Percentiles rank a stretch among this genome's conserved stretches.
Conservation (phyloP, 2,329 filamentous ascomycete genomes). For the Biscogniauxia sp. region DNA sequence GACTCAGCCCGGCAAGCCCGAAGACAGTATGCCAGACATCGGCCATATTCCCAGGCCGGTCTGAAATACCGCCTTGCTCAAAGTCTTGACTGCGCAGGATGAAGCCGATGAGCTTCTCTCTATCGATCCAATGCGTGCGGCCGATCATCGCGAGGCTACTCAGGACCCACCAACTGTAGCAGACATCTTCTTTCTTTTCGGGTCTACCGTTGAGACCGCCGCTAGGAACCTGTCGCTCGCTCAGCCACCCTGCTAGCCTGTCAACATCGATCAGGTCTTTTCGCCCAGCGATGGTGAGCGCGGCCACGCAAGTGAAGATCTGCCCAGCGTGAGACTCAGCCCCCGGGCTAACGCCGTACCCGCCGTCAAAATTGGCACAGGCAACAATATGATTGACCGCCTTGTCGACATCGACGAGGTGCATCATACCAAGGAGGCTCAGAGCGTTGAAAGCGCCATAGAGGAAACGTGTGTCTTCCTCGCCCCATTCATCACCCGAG, state of each 20-base stretch:
- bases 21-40: conserved; percentile 97
- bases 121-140: conserved; percentile 90
- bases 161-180: conserved; percentile 98
- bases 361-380: conserved; percentile 92
- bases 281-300: conserved; percentile 77
- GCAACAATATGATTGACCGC: conserved; percentile 76
- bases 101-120: conserved; percentile 72
- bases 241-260: conserved; percentile 83
- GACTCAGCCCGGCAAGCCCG: conserved; percentile 80
- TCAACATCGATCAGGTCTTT: conserved; percentile 81
- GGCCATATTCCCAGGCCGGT: conserved; percentile 89
- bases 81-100: conserved; percentile 87
- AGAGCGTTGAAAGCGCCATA: conserved; percentile 88
- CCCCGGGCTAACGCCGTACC: conserved; percentile 84
- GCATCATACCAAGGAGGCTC: conserved; percentile 73
- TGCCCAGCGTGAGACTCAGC: conserved; percentile 95
- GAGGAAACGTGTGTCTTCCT: conserved; percentile 91
- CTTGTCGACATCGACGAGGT: conserved; percentile 73
- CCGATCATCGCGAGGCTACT: conserved; percentile 88
- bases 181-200: conserved; percentile 94
- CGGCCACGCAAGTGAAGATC: conserved; percentile 90
- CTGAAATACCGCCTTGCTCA: conserved; percentile 80
- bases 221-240: conserved; percentile 82
- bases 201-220: conserved; percentile 92
- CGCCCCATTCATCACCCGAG: conserved; percentile 92